Conservation (phyloP, 805 yeast genomes). For the Saccharomycopsis sp. region DNA sequence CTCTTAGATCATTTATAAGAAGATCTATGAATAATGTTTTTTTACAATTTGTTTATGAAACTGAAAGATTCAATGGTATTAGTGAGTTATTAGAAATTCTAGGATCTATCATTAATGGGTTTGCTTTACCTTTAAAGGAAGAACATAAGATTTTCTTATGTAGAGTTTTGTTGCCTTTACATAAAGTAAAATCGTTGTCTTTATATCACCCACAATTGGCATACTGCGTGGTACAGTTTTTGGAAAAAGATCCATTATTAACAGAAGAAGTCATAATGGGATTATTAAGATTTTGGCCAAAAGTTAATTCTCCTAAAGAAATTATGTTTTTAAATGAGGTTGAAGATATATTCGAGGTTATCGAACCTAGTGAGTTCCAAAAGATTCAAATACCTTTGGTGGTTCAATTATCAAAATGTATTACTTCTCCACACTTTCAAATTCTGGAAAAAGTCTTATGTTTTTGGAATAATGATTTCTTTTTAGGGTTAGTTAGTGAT, state of each 20-base stretch:
- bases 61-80: slow-evolving; percentile 91
- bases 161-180: slow-evolving; percentile 82
- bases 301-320: slow-evolving; percentile 88
- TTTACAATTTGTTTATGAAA: slow-evolving; percentile 86
- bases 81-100: slow-evolving; percentile 90
- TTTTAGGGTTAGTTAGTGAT: slow-evolving; percentile 81
- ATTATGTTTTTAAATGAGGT: slow-evolving; percentile 92
- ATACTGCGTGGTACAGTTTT: slow-evolving; percentile 91
- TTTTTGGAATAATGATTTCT: slow-evolving; percentile 92
- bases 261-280: slow-evolving; percentile 98
- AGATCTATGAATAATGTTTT: slow-evolving; percentile 88
- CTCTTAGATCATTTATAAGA: slow-evolving; percentile 82
- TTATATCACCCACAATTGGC: slow-evolving; percentile 95
- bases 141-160: slow-evolving; percentile 89
- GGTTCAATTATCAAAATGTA: slow-evolving; percentile 89
- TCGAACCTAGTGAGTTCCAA: slow-evolving; percentile 86
- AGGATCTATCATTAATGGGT: slow-evolving; percentile 95
- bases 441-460: slow-evolving; percentile 91
- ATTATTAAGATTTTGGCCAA: slow-evolving; percentile 90
- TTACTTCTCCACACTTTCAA: slow-evolving; percentile 92
- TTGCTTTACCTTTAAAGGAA: slow-evolving; percentile 93
- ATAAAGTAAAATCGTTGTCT: slow-evolving; percentile 80
- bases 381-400: slow-evolving; percentile 89
- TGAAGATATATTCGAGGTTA: slow-evolving; percentile 93
- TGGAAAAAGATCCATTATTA: slow-evolving; percentile 84